Percentiles rank a stretch among this genome's conserved stretches.
These are phyloP conservation scores for Metschnikowia amazonensis DNA, from an alignment of 805 yeast species.

Conservation along the genomic window DNA sequence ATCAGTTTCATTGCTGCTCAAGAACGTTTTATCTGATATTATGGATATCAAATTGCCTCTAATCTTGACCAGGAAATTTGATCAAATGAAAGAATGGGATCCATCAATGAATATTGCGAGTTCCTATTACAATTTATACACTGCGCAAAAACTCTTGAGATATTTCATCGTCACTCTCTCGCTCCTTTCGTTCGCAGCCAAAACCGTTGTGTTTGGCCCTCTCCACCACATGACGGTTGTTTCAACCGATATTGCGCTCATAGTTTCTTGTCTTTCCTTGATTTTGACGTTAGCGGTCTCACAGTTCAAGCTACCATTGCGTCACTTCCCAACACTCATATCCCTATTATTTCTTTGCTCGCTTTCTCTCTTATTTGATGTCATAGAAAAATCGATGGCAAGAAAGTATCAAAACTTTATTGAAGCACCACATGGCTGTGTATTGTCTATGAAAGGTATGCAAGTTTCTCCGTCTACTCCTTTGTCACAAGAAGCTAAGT, in stretches of 20 bases:
- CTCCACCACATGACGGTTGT: not conserved
- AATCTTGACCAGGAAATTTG: not conserved
- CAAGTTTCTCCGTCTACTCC: not conserved
- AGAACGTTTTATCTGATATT: not conserved
- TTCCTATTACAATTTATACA: not conserved
- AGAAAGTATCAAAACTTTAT: not conserved
- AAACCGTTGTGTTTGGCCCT: not conserved
- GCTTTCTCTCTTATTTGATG: not conserved
- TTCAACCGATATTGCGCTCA: constrained; percentile 1
- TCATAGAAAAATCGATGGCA: not conserved
- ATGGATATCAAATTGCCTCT: not conserved
- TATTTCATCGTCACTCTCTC: not conserved
- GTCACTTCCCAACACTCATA: not conserved
- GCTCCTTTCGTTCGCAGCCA: not conserved
- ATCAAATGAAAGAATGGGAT: not conserved
- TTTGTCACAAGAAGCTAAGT: not conserved
- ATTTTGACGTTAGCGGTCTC: not conserved
- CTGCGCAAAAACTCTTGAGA: not conserved
- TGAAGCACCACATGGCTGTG: not conserved
- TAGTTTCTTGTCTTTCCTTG: not conserved
- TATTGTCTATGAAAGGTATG: not conserved
- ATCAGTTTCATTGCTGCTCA: not conserved
- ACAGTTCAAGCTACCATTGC: constrained; percentile 1
- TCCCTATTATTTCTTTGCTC: not conserved
- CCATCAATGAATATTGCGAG: not conserved